Percentiles rank a stretch among this genome's conserved stretches.
Conservation (phyloP, 805 yeast genomes). For the Saccharomycopsis amapae region DNA sequence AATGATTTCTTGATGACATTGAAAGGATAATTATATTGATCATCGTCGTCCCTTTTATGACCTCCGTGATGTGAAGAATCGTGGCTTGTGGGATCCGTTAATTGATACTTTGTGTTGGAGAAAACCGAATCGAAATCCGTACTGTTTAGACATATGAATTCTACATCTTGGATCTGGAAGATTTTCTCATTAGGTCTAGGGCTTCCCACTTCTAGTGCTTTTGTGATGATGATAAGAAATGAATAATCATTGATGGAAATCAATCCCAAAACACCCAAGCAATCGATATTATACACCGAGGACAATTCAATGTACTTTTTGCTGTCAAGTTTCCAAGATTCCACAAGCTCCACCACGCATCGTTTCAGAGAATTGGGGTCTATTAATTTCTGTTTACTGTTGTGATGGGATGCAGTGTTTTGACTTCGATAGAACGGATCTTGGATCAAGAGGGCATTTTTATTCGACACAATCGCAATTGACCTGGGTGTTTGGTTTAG, state of each 20-base stretch:
- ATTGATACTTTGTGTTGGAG: conserved; percentile 25
- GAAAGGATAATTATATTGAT: conserved; percentile 66
- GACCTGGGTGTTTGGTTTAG: conserved; percentile 62
- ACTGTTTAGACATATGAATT: conserved; percentile 56
- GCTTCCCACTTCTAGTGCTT: conserved; percentile 48
- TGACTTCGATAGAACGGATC: conserved; percentile 27
- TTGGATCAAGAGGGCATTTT: conserved; percentile 53
- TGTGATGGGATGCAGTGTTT: conserved; percentile 23
- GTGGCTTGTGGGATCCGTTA: no score
- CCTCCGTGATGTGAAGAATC: conserved; percentile 13
- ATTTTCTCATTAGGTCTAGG: conserved; percentile 50
- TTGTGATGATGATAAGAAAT: conserved; percentile 53
- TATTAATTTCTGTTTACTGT: conserved; percentile 18
- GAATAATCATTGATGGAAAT: conserved; percentile 46
- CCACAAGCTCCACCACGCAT: conserved; percentile 48
- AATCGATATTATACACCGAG: conserved; percentile 28
- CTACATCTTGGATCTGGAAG: conserved; percentile 49
- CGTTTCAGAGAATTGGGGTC: conserved; percentile 25
- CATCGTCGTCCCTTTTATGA: conserved; percentile 27
- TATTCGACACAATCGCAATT: conserved; percentile 54
- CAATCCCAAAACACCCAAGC: conserved; percentile 56
- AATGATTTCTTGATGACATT: conserved; percentile 64
- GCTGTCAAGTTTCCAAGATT: conserved; percentile 32
- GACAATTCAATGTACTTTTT: conserved; percentile 39
- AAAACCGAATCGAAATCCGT: conserved; percentile 42